Conservation (phyloP, 257 asterid species). For the Thymus mandschuricus region DNA sequence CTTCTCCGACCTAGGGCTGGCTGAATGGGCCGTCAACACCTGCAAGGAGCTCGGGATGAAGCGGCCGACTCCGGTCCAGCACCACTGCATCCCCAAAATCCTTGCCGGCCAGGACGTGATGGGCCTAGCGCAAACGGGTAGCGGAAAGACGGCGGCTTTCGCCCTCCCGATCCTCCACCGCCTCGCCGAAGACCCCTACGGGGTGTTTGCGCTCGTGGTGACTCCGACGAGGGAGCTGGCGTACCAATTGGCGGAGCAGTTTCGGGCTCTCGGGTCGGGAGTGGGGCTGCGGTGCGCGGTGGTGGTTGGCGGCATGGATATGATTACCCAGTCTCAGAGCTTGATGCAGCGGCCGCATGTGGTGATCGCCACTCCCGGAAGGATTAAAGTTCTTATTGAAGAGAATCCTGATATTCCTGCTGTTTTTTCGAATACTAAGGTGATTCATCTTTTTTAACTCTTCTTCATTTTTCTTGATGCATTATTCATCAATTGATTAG, state of each 20-base stretch:
- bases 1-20: constrained; percentile 82
- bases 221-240: constrained; percentile 97
- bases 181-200: constrained; percentile 75
- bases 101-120: constrained; percentile 83
- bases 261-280: constrained; percentile 82
- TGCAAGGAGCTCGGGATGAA: constrained; percentile 92
- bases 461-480: not conserved
- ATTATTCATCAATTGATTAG: not conserved
- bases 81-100: constrained; percentile 88
- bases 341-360: constrained; percentile 80
- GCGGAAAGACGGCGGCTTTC: constrained; percentile 93
- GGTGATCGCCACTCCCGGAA: constrained; percentile 93
- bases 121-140: constrained; percentile 94
- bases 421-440: constrained; percentile 83
- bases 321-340: constrained; percentile 68
- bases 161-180: constrained; percentile 87
- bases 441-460: constrained; percentile 26
- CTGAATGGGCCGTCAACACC: constrained; percentile 77
- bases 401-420: constrained; percentile 77
- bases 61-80: constrained; percentile 88
- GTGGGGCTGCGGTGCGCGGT: constrained; percentile 75
- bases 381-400: constrained; percentile 86
- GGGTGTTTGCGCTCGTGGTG: constrained; percentile 84
- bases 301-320: constrained; percentile 95
- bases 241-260: constrained; percentile 90